Percentiles rank a stretch among this genome's conserved stretches.
Evolutionary conservation across 441 rosid species (phyloP).

Genomic region (Adansonia rubrostipa): DNA sequence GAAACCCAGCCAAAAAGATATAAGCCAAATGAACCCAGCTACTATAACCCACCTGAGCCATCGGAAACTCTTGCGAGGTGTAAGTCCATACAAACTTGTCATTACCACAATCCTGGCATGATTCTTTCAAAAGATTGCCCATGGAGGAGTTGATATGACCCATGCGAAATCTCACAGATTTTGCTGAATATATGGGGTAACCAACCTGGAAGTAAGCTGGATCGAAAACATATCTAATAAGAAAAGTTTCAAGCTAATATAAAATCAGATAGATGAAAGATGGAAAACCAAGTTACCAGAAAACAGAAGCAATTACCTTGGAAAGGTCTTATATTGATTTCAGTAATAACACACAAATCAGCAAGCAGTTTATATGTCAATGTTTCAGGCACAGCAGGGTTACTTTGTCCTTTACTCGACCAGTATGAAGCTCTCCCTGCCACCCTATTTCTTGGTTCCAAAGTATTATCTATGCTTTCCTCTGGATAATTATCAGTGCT

Average conservation of each 20-base stretch:
- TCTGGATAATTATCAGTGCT: slow-evolving; percentile 89
- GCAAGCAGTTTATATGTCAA: slow-evolving; percentile 68
- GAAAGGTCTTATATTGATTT: slow-evolving; percentile 78
- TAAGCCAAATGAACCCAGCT: not conserved
- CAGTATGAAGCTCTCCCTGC: slow-evolving; percentile 66
- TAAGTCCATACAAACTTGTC: slow-evolving; percentile 75
- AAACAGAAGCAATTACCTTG: slow-evolving; percentile 52
- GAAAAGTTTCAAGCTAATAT: slow-evolving; percentile 20
- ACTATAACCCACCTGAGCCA: slow-evolving; percentile 74
- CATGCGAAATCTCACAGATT: slow-evolving; percentile 70
- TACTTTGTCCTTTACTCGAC: slow-evolving; percentile 84
- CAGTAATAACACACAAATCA: slow-evolving; percentile 74
- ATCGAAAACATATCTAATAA: slow-evolving; percentile 25
- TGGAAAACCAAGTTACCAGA: slow-evolving; percentile 14
- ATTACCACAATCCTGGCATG: slow-evolving; percentile 36
- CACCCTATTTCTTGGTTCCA: slow-evolving; percentile 56
- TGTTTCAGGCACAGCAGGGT: slow-evolving; percentile 78
- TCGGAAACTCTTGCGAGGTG: slow-evolving; percentile 80
- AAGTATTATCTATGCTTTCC: slow-evolving; percentile 77
- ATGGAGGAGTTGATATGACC: slow-evolving; percentile 53
- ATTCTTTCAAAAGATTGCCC: slow-evolving; percentile 36
- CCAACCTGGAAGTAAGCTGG: slow-evolving; percentile 79
- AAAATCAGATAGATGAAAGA: slow-evolving; percentile 12
- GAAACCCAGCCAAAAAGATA: not conserved
- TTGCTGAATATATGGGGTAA: slow-evolving; percentile 82